Base-by-base conservation (phyloP, 192 early-diverging fungal species). In the Backusella psychrophila region DNA sequence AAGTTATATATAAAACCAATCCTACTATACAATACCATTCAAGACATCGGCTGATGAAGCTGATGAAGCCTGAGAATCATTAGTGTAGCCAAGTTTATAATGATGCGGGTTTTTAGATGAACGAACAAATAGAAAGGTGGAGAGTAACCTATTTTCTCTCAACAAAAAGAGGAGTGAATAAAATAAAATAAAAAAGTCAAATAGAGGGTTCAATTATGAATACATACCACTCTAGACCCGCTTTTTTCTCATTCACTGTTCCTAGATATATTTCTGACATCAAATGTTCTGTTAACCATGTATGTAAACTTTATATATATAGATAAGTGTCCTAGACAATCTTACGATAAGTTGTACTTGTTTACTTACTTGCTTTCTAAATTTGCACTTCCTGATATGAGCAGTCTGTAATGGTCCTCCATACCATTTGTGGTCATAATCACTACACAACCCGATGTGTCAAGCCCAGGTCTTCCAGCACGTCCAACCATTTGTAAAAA, bases 401-500 rank as follows among this genome's bases (percentile, higher is more conserved):
- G 71, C 12, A 71, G 69, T 66, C 88, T 78, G 67, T 89, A 93
- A 31, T 83, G 86, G 23, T 76, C 26, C 49, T 74, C 49, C 66
- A 86, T 86, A 3, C 82, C 72, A 29, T 65, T 52, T 14, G 80
- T 86, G 2, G 91, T 91, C 78, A 94, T 79, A 34, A 94, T 90
- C 4, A 93, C 87, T 6, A 86, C 92, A 56, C 74, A 73, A 21
- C 92, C 93, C 39, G 78, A 82, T 68, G 90, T 83, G 74, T 94
- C 93, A 75, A 91, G 91, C 15, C 82, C 87, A 2, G 91, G 91
- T 75, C 93, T 70, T 17, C 91, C 92, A 38, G 92, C 93, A 29
- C 93, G 84, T 0, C 93, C 93, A 33, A 94, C 87, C 92, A 94
- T 94, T 82, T 94, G 93, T 59, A 90, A 75, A 12, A 94, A 66